Evolutionary conservation across 495 filamentous ascomycete genomes (phyloP), one percentile per base, ranked within the genome.

Genomic region (Tuber calosporum): DNA sequence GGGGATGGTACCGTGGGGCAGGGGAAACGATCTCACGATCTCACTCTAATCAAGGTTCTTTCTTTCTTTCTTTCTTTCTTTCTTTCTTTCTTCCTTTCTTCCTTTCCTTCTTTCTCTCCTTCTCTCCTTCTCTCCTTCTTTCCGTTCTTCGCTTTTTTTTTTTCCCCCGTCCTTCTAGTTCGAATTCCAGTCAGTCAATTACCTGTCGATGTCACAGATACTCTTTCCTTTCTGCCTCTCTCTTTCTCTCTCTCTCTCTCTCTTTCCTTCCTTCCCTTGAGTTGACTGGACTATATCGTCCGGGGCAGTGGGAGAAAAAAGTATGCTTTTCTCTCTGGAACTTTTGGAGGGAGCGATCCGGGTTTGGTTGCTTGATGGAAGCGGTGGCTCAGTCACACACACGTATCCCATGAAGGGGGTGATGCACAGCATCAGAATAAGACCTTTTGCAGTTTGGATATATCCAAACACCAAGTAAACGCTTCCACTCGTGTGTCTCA

Each of bases 331-430:
- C 8, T 58, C 3, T 34, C 26, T 70, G 62, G 48, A 77, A 73
- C 71, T 26, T 53, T 70, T 77, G 70, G 39, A 68, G 48, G 72
- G 73, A 67, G 34, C 3, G 43, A 68, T 41, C 73, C 69, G 69
- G 42, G 68, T 74, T 62, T 72, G 75, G 75, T 77, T 68, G 75
- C 72, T 67, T 58, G 67, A 68, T 72, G 37, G 58, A 73, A 75
- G 74, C 69, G 76, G 69, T 76, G 75, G 66, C 77, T 70, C 70
- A 71, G 74, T 77, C 77, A 77, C 74, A 77, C 74, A 77, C 76
- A 67, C 66, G 72, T 72, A 72, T 62, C 26, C 53, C 53, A 34
- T 62, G 53, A 34, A 62, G 26, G 20, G 45, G n/a, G 8, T 30
- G 26, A 62, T 62, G 53, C 53, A 62, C 26, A 62, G 4, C 3